Base-by-base conservation (phyloP, 2,329 filamentous ascomycete genomes). In the Ceratocystis lukuohia region DNA sequence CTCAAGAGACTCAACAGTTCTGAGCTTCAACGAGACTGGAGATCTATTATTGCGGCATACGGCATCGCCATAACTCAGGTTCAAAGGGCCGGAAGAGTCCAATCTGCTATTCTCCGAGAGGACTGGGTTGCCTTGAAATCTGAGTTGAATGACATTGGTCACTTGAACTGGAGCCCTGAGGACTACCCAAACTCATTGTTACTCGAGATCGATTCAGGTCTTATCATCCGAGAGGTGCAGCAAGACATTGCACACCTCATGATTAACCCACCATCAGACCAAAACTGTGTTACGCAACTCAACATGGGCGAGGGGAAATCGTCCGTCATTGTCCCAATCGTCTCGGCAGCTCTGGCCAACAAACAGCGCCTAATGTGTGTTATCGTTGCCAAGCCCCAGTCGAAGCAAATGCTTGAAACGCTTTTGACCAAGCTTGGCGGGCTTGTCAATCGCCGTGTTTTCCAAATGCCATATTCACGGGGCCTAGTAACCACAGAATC, bases 281-380 rank as follows among this genome's bases (percentile, higher is more conserved):
- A 71, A 0, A 88, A 85, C 69, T 72, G 78, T 0, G 80, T 85
- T 0, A 80, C 88, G 76, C 85, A 88, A 70, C 72, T 89, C 1
- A 88, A 88, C 69, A 89, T 89, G 86, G 87, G 87, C 0, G 81
- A 88, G 70, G 87, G 86, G 0, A 89, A 89, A 69, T 84, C 84
- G 0, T 87, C 86, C 0, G 82, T 88, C 1, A 89, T 91, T 62
- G 78, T 87, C 0, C 87, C 86, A 0, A 84, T 88, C 46, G 80
- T 87, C 0, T 81, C 82, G 0, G 74, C 80, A 0, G 73, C 76
- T 0, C 72, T 88, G 0, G 82, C 83, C 0, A 75, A 88, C 61
- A 75, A 76, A 0, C 70, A 72, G 0, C 77, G 73, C 3, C 74
- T 89, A 0, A 80, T 82, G 0, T 75, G 85, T 2, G 78, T 88